These are phyloP conservation scores for Chlorella sorokiniana DNA, from an alignment of 139 green algal species.

Conservation along the genomic window DNA sequence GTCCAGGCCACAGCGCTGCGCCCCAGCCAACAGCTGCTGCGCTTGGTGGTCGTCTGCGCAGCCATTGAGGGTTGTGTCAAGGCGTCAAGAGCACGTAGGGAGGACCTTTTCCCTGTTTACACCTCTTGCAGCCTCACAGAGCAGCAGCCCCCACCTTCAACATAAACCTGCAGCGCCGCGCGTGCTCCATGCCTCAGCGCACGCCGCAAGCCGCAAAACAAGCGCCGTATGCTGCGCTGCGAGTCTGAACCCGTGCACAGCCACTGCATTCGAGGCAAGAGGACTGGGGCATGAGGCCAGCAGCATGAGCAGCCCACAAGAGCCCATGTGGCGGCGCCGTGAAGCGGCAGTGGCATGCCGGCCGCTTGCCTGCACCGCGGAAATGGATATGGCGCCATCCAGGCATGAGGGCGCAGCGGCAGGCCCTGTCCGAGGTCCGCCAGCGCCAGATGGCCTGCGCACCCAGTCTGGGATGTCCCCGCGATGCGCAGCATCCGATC, in stretches of 20 bases:
- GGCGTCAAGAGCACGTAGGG: too few species aligned
- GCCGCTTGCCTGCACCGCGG: conserved; percentile 32
- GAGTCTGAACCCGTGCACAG: conserved; percentile 29
- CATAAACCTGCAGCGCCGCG: conserved; percentile 48
- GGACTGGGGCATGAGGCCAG: background rate
- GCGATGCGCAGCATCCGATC: conserved; percentile 69
- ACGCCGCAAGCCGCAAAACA: conserved; percentile 26
- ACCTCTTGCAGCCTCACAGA: too few species aligned
- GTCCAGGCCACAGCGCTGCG: conserved; percentile 21
- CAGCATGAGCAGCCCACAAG: background rate
- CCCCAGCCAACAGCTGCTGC: conserved; percentile 28
- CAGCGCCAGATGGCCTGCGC: conserved; percentile 46
- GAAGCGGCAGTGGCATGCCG: background rate
- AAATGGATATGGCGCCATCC: conserved; percentile 76
- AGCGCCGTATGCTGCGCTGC: background rate
- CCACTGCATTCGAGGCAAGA: conserved; percentile 46
- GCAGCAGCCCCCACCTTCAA: conserved; percentile 26
- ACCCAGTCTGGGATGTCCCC: background rate
- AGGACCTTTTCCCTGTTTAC: too few species aligned
- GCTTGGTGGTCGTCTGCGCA: conserved; percentile 37
- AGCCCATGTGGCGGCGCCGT: background rate
- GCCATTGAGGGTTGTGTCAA: background rate
- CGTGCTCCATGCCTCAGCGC: conserved; percentile 14
- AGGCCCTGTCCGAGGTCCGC: conserved; percentile 84
- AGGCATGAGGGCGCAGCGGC: conserved; percentile 73